Conservation (phyloP, 129 eudicot genomes). For the Solidago caesia region DNA sequence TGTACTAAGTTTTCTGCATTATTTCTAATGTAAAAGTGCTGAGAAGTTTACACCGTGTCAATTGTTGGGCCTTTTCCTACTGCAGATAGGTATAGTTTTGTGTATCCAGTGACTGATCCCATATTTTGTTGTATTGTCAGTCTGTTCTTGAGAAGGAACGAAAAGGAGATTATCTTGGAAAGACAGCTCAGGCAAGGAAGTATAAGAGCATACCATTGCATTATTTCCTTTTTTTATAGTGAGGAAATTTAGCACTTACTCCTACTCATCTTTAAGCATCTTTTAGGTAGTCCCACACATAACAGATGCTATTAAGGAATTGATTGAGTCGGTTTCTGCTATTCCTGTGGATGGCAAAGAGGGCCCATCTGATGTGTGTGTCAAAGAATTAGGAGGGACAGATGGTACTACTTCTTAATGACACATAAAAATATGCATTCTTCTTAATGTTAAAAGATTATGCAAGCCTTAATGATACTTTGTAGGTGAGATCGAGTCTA, state of each 20-base stretch:
- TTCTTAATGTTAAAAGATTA: not conserved
- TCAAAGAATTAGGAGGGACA: slow-evolving; percentile 95
- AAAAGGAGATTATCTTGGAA: slow-evolving; percentile 92
- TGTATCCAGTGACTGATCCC: not conserved
- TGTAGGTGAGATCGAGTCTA: slow-evolving; percentile 96
- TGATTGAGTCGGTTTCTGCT: slow-evolving; percentile 87
- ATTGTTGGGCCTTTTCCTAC: no score
- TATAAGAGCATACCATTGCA: slow-evolving; percentile 5
- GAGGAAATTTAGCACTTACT: slow-evolving; percentile 19
- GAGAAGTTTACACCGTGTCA: no score
- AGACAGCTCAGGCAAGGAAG: slow-evolving; percentile 77
- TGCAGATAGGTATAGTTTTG: not conserved
- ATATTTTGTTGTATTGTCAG: slow-evolving; percentile 36
- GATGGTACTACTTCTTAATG: slow-evolving; percentile 55
- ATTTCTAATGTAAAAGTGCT: no score
- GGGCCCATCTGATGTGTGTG: slow-evolving; percentile 97
- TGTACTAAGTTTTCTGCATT: no score
- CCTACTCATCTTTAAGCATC: slow-evolving; percentile 20
- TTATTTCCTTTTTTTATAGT: slow-evolving; percentile 16
- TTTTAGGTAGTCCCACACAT: slow-evolving; percentile 88
- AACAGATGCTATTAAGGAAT: slow-evolving; percentile 87
- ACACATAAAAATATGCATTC: slow-evolving; percentile 12
- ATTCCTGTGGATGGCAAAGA: slow-evolving; percentile 91
- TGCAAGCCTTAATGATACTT: slow-evolving; percentile 18
- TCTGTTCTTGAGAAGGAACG: slow-evolving; percentile 91